Evolutionary conservation across 2,329 filamentous ascomycete genomes (phyloP).

Genomic region (Penicillium sp.): DNA sequence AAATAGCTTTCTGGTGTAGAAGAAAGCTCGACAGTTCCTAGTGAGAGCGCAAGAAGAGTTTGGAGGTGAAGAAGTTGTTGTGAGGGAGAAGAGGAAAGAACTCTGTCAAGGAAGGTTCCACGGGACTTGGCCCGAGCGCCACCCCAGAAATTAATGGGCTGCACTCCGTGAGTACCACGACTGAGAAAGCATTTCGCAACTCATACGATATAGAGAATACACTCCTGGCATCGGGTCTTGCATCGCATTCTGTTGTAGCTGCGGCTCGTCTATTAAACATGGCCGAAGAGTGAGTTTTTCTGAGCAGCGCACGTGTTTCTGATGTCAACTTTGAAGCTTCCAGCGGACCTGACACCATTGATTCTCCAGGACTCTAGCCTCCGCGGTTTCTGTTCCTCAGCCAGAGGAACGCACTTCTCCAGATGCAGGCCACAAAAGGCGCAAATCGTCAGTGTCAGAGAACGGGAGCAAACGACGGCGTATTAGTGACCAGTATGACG

Average conservation of each 20-base stretch:
- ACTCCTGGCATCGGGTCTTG: background rate
- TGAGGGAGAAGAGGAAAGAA: background rate
- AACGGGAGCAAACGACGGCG: conserved; percentile 52
- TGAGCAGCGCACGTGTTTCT: background rate
- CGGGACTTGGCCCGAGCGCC: conserved; percentile 12
- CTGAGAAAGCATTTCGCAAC: too few relatives aligned
- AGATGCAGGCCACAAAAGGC: conserved; percentile 44
- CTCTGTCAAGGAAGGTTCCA: background rate
- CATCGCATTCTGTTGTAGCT: background rate
- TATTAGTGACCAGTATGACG: conserved; percentile 33
- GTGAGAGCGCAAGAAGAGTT: background rate
- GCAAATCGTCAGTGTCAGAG: conserved; percentile 52
- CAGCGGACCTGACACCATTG: background rate
- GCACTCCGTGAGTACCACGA: background rate
- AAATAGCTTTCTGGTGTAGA: background rate
- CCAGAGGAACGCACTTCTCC: conserved; percentile 26
- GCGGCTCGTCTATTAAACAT: conserved; percentile 4
- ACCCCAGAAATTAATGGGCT: background rate
- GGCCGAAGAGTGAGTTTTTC: conserved; percentile 24
- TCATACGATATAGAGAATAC: background rate
- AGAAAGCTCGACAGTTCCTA: background rate
- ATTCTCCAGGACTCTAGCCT: conserved; percentile 44
- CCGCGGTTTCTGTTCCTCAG: conserved; percentile 51
- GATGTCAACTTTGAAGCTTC: background rate
- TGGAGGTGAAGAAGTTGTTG: background rate